Percentiles rank a stretch among this genome's conserved stretches.
Evolutionary conservation across 805 yeast genomes (phyloP).

Genomic region (Candida mattraensis): DNA sequence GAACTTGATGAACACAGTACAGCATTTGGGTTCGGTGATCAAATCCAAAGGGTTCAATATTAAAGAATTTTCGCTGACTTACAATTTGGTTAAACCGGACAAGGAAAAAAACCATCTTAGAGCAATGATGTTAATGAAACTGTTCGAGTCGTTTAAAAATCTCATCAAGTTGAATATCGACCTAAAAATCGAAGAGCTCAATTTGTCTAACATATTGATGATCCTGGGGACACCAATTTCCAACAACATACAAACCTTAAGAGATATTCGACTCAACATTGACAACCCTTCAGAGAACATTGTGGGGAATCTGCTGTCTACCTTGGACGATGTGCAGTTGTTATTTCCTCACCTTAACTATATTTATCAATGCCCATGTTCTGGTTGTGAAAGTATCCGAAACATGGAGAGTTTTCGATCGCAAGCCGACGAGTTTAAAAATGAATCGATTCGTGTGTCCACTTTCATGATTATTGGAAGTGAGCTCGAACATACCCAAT

Average conservation of each 20-base stretch:
- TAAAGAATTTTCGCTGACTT: conserved; percentile 25
- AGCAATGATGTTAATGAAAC: conserved; percentile 32
- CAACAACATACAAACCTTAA: conserved; percentile 24
- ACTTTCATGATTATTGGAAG: conserved; percentile 33
- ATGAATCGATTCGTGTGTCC: conserved; percentile 33
- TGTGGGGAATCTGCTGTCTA: conserved; percentile 29
- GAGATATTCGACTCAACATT: conserved; percentile 29
- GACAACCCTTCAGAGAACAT: conserved; percentile 32
- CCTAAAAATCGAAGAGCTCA: conserved; percentile 28
- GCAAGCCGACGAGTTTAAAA: conserved; percentile 6
- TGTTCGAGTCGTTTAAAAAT: conserved; percentile 28
- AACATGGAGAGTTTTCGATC: conserved; percentile 6
- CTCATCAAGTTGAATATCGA: conserved; percentile 25
- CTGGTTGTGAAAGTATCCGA: conserved; percentile 20
- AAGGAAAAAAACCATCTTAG: conserved; percentile 34
- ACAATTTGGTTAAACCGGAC: conserved; percentile 25
- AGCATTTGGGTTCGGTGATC: conserved; percentile 26
- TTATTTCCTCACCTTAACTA: conserved; percentile 32
- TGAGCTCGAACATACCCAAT: conserved; percentile 29
- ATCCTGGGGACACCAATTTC: conserved; percentile 33
- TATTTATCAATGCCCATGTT: conserved; percentile 27
- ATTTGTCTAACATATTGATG: conserved; percentile 34
- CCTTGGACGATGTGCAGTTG: conserved; percentile 29
- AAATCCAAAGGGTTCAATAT: conserved; percentile 27
- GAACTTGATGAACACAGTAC: conserved; percentile 30